These are phyloP conservation scores for Aspergillus arachidicola DNA, from an alignment of 2,329 filamentous ascomycete genomes.

Conservation along the genomic window DNA sequence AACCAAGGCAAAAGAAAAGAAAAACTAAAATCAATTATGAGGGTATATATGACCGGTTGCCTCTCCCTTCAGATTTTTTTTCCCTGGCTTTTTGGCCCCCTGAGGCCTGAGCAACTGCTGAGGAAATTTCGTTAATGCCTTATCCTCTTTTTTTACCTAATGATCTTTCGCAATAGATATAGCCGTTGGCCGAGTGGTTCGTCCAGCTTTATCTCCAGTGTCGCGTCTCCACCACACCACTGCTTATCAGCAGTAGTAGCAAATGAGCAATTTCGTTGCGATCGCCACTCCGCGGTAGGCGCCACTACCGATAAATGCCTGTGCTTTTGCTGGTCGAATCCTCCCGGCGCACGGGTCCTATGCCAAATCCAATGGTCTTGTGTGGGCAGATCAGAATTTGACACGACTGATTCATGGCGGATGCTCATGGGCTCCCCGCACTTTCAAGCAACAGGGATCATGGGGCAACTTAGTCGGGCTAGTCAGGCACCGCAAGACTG, in stretches of 20 bases:
- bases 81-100: conserved; percentile 1
- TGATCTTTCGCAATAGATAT: conserved; percentile 22
- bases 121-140: background rate
- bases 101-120: background rate
- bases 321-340: conserved; percentile 1
- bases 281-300: conserved; percentile 33
- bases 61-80: conserved; percentile 1
- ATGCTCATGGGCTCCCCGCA: background rate
- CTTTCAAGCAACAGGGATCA: background rate
- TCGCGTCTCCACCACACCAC: conserved; percentile 38
- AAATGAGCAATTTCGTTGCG: conserved; percentile 10
- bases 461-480: background rate
- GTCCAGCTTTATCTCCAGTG: conserved; percentile 28
- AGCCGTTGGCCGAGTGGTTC: conserved; percentile 8
- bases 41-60: background rate
- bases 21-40: conserved; percentile 3
- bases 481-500: background rate
- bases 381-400: background rate
- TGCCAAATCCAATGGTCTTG: conserved; percentile 10
- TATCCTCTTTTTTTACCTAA: conserved; percentile 25
- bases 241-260: conserved; percentile 31
- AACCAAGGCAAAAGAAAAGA: conserved; percentile 2
- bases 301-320: conserved; percentile 21
- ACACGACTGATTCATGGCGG: background rate
- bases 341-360: conserved; percentile 15